A percentile compares a stretch with the other conserved stretches of the same genome.
phyloP scores from a whole-genome alignment of 306 rosid genomes.

The Fragaria vesca region DNA sequence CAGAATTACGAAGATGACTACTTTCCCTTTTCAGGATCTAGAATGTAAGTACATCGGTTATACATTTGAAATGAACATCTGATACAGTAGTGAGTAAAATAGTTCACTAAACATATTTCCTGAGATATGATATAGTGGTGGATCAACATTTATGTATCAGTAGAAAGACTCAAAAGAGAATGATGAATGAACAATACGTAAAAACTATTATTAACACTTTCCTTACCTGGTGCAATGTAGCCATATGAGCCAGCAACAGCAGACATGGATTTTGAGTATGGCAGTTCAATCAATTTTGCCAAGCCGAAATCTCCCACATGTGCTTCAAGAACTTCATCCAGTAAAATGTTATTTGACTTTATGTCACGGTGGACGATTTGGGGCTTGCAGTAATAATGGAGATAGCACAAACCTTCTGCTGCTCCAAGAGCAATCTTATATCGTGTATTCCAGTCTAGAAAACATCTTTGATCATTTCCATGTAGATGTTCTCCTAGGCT shows the following conservation, averaged over 20 bases:
- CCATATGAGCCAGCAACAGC: slow-evolving; percentile 90
- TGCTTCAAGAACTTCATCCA: slow-evolving; percentile 64
- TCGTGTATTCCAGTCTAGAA: slow-evolving; percentile 64
- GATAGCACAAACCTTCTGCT: slow-evolving; percentile 84
- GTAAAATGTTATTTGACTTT: slow-evolving; percentile 80
- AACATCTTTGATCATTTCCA: slow-evolving; percentile 40
- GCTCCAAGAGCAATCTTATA: slow-evolving; percentile 81
- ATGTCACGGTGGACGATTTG: slow-evolving; percentile 84
- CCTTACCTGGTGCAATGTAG: slow-evolving; percentile 79
- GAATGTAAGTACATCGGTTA: not conserved
- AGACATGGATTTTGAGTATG: slow-evolving; percentile 79
- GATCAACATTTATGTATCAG: not conserved
- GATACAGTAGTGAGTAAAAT: not conserved
- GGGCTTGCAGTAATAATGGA: slow-evolving; percentile 84
- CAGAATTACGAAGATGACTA: slow-evolving; percentile 8
- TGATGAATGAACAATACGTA: not conserved
- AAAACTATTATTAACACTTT: not conserved
- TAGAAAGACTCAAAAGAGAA: not conserved
- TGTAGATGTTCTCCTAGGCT: slow-evolving; percentile 88
- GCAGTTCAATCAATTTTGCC: slow-evolving; percentile 70
- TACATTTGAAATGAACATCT: not conserved
- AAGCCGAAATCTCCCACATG: slow-evolving; percentile 95
- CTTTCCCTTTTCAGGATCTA: not conserved
- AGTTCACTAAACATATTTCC: not conserved
- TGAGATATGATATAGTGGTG: not conserved